phyloP scores from a whole-genome alignment of 345 rosid genomes.

The Syzygium jambos region DNA sequence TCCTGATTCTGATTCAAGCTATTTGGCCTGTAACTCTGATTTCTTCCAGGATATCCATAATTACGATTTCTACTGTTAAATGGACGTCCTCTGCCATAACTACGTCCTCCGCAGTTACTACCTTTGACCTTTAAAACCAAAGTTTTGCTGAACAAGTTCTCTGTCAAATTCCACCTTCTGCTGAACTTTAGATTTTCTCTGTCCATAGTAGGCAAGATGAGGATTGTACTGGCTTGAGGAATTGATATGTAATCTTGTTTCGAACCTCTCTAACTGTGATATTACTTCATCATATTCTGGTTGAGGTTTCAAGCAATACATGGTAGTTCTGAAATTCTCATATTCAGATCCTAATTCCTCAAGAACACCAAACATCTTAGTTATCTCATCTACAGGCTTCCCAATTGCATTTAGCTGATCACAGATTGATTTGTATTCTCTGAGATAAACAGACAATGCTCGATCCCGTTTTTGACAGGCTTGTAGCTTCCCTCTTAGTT shows the following conservation, averaged over 20 bases:
- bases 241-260: no score
- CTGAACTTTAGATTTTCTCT: no score
- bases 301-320: background rate
- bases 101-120: fast-evolving
- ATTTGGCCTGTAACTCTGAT: fast-evolving
- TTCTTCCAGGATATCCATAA: no score
- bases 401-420: background rate
- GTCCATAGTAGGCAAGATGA: no score
- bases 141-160: no score
- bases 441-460: background rate
- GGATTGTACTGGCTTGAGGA: no score
- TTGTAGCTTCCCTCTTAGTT: background rate
- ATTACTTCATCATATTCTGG: background rate
- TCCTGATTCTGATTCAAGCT: no score
- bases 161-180: fast-evolving
- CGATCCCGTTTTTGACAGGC: background rate
- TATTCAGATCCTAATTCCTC: fast-evolving
- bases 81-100: no score
- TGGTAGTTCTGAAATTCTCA: background rate
- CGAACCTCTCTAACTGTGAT: background rate
- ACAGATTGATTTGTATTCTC: background rate
- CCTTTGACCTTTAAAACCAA: no score
- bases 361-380: background rate
- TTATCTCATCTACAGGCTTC: background rate
- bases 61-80: no score